A percentile compares a stretch with the other conserved stretches of the same genome.
Evolutionary conservation across 2,329 filamentous ascomycete species (phyloP).

Genomic region (Mariannaea elegans): DNA sequence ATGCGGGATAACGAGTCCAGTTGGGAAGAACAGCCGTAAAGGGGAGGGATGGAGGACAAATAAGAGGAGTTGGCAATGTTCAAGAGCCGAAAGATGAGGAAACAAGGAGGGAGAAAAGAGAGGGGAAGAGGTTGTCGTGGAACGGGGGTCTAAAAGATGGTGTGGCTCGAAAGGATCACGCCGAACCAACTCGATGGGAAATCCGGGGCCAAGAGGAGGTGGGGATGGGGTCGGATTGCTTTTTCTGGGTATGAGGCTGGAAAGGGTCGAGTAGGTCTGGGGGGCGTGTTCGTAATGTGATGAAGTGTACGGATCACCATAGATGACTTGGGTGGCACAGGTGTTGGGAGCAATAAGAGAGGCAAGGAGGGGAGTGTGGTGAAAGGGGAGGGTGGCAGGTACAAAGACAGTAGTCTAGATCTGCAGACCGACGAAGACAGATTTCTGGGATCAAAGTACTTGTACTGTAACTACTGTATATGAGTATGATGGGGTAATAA

Average conservation of each 20-base stretch:
- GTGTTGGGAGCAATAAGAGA: too few relatives aligned
- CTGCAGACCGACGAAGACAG: constrained; percentile 27
- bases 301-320: too few relatives aligned
- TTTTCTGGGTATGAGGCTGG: constrained; percentile 26
- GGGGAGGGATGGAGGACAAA: neutral
- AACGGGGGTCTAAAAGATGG: constrained; percentile 22
- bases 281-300: constrained; percentile 8
- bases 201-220: constrained; percentile 35
- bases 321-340: too few relatives aligned
- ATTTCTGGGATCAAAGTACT: too few relatives aligned
- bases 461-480: too few relatives aligned
- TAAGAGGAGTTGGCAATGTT: neutral
- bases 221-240: constrained; percentile 24
- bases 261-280: constrained; percentile 6
- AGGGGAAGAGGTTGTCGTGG: constrained; percentile 20
- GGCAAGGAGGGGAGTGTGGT: too few relatives aligned
- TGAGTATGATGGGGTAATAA: neutral
- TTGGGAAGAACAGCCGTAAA: neutral
- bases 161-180: constrained; percentile 34
- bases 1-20: neutral
- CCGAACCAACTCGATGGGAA: constrained; percentile 42
- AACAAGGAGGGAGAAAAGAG: constrained; percentile 9
- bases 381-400: too few relatives aligned
- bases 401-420: constrained; percentile 19
- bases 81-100: constrained; percentile 5